Conservation (phyloP, 2,329 filamentous ascomycete genomes). For the Ceratocystis lukuohia region DNA sequence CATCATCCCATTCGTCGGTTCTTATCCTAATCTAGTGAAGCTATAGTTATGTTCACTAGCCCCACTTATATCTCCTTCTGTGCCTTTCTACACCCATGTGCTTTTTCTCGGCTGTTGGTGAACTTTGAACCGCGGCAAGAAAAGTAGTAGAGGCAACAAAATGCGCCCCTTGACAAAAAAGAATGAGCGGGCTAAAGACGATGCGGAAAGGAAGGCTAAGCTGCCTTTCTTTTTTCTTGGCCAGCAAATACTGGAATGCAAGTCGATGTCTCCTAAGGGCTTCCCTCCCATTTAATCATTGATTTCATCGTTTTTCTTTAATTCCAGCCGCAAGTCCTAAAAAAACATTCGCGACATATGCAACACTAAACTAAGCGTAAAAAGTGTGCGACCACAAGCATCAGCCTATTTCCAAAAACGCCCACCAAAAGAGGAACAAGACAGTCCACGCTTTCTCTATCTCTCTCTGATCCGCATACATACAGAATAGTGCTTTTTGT, state of each 20-base stretch:
- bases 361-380: neutral
- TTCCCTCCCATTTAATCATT: too few relatives aligned
- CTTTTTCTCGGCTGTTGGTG: conserved; percentile 4
- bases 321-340: neutral
- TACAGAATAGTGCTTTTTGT: neutral
- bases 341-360: neutral
- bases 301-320: neutral
- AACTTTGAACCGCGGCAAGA: conserved; percentile 8
- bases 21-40: too few relatives aligned
- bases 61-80: neutral
- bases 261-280: too few relatives aligned
- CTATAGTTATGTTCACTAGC: neutral
- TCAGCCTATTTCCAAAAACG: neutral
- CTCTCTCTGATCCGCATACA: neutral
- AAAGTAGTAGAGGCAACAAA: neutral
- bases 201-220: neutral
- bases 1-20: too few relatives aligned
- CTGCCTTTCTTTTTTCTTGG: neutral
- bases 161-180: neutral
- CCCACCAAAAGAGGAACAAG: neutral
- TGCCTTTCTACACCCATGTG: neutral
- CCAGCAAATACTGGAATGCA: neutral
- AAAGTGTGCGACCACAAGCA: neutral
- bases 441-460: neutral
- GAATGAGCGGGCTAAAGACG: neutral